Percentiles rank a stretch among this genome's conserved stretches.
phyloP scores from a whole-genome alignment of 805 yeast species.

The Candida montana region DNA sequence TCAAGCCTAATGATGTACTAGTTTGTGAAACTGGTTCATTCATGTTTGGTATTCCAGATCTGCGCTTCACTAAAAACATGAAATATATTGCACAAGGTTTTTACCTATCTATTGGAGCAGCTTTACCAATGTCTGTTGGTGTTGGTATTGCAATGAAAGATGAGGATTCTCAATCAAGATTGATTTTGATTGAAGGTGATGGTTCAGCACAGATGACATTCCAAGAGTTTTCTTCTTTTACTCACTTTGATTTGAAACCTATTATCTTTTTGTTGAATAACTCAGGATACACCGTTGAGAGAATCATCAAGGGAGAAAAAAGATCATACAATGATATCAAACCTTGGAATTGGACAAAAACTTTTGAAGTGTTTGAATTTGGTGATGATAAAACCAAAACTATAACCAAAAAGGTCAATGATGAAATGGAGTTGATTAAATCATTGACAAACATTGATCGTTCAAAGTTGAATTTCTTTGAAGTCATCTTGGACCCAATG shows the following conservation, averaged over 20 bases:
- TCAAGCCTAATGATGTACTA: constrained; percentile 63
- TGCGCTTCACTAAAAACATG: constrained; percentile 51
- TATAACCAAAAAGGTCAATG: constrained; percentile 29
- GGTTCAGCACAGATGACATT: constrained; percentile 94
- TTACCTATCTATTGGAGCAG: constrained; percentile 84
- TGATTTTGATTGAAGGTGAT: constrained; percentile 80
- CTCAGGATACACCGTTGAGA: constrained; percentile 85
- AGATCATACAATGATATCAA: constrained; percentile 78
- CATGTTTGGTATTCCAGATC: constrained; percentile 70
- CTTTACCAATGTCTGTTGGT: constrained; percentile 83
- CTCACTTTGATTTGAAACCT: constrained; percentile 57
- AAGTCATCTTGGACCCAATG: constrained; percentile 49
- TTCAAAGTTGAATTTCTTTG: constrained; percentile 44
- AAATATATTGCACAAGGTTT: constrained; percentile 61
- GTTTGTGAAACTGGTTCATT: constrained; percentile 81
- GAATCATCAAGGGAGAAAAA: constrained; percentile 74
- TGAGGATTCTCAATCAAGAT: constrained; percentile 42
- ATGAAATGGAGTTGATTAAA: constrained; percentile 30
- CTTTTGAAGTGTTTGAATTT: constrained; percentile 50
- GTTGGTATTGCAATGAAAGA: constrained; percentile 70
- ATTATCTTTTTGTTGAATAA: constrained; percentile 75
- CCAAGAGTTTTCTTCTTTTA: constrained; percentile 70
- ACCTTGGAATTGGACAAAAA: constrained; percentile 78
- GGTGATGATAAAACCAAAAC: constrained; percentile 40
- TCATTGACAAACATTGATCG: constrained; percentile 30